Evolutionary conservation across 805 yeast genomes (phyloP), one percentile per base, ranked within the genome.

Genomic region (Kazachstania martiniae): DNA sequence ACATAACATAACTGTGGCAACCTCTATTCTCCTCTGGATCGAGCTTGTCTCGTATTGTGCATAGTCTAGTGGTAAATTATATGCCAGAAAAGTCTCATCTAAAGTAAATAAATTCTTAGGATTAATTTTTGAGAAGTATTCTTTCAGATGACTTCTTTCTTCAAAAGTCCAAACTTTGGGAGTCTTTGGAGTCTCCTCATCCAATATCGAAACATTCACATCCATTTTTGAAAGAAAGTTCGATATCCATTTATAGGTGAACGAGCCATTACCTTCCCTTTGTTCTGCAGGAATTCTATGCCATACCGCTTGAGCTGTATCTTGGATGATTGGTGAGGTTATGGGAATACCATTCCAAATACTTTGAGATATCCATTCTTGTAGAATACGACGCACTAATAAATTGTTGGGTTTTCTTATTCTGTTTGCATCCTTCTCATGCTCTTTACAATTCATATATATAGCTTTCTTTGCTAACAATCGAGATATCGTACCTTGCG

Each of bases 291-390:
- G 79, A 4, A 75, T 56, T 31, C 71, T 59, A 31, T 68, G 72
- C 83, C 83, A 76, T 19, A 76, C 69, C 6, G 74, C 67, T 27
- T 67, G 63, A 3, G 83, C 80, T 2, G 82, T 71, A 49, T 69
- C 70, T 42, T 73, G 77, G 24, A 76, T 62, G 12, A 74, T 72
- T 1, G 80, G 79, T 0, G 77, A 67, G 1, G 80, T 70, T 3
- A 75, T 66, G 3, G 82, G 81, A 22, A 74, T 71, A 29, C 67
- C 70, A 45, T 72, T 77, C 82, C 83, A 76, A 2, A 68, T 66
- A 16, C 76, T 71, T 47, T 75, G 82, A 0, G 76, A 66, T 25
- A 75, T 70, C 82, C 82, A 76, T 47, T 76, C 82, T n/a, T 73
- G 67, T 27, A 76, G 50, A n/a, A 76, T 73, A 28, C 66, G 65